Evolutionary conservation across 1,139 yeast genomes (phyloP), one percentile per base, ranked within the genome.

Genomic region (Saccharomyces hybrid): DNA sequence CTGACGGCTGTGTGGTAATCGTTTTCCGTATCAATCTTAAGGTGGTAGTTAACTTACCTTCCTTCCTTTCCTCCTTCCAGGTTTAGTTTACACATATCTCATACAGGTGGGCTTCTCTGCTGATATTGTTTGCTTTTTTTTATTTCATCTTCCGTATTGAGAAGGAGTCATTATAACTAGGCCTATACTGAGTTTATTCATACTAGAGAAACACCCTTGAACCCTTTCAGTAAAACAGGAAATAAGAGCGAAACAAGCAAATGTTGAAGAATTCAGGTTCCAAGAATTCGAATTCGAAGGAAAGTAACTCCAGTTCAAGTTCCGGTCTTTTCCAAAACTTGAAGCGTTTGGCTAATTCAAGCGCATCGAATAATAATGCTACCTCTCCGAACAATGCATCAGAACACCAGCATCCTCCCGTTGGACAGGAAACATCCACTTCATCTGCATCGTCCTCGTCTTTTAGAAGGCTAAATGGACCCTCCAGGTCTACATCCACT

Each of bases 281-380:
- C 1, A 53, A 53, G 25, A 27, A 44, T 20, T 50, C 54, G 16
- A 51, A 47, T 47, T 42, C 53, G 8, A 46, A 44, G 6, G 51
- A 41, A 13, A 38, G 49, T 46, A 20, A 20, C 23, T 20, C 23
- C 23, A 41, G 3, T 38, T 38, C 46, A 13, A 52, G 55, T 4
- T 51, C 54, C 3, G 54, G 62, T 32, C 48, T 61, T 31, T 52
- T 61, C 46, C 57, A 60, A 14, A 61, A 60, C 38, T 51, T 61
- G 49, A 60, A 57, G 54, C 60, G 59, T 44, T 47, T 61, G 41
- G 56, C 61, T 14, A 52, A 48, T 41, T 50, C 55, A 27, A 48
- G 9, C n/a, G 26, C 53, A 23, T 28, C 25, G 25, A 38, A 9
- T 9, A 9, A 2, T 13, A 38, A 38, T 20, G 13, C n/a, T 3